Conservation (phyloP, 495 filamentous ascomycete genomes). For the Jackrogersella multiformis region DNA sequence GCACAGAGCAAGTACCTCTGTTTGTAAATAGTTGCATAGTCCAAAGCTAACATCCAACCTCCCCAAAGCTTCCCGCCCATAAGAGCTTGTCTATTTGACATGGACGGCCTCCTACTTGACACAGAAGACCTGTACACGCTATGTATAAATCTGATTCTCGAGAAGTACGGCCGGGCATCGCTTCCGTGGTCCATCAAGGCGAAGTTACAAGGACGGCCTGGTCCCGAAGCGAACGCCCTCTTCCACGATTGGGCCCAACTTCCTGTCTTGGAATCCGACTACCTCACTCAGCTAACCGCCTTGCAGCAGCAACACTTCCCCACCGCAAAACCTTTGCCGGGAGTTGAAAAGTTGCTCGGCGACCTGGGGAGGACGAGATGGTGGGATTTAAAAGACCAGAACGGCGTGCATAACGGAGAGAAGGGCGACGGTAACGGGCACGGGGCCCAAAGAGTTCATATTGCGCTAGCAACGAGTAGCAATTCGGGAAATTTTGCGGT, state of each 20-base stretch:
- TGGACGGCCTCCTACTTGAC: slow-evolving; percentile 95
- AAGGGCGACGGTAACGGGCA: slow-evolving; percentile 39
- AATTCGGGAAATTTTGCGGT: slow-evolving; percentile 74
- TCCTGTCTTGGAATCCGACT: slow-evolving; percentile 74
- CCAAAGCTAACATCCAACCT: slow-evolving; percentile 21
- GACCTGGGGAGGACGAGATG: slow-evolving; percentile 59
- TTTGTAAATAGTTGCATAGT: not conserved
- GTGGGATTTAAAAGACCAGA: slow-evolving; percentile 49
- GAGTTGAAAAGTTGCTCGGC: slow-evolving; percentile 73
- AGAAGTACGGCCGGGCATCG: slow-evolving; percentile 71
- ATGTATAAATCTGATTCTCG: slow-evolving; percentile 82
- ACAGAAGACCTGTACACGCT: slow-evolving; percentile 92
- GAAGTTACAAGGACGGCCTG: slow-evolving; percentile 90
- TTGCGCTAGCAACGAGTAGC: slow-evolving; percentile 88
- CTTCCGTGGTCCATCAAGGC: slow-evolving; percentile 96
- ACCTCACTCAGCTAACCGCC: slow-evolving; percentile 61
- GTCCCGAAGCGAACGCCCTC: slow-evolving; percentile 65
- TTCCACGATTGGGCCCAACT: slow-evolving; percentile 84
- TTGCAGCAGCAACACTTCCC: slow-evolving; percentile 80
- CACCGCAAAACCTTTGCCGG: slow-evolving; percentile 76
- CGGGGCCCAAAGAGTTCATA: slow-evolving; percentile 66
- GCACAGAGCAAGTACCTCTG: slow-evolving; percentile 51
- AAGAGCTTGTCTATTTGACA: slow-evolving; percentile 96
- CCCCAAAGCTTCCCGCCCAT: slow-evolving; percentile 73
- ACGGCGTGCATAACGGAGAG: slow-evolving; percentile 21